Base-by-base conservation (phyloP, 2,329 filamentous ascomycete species). In the Fusarium longipes region DNA sequence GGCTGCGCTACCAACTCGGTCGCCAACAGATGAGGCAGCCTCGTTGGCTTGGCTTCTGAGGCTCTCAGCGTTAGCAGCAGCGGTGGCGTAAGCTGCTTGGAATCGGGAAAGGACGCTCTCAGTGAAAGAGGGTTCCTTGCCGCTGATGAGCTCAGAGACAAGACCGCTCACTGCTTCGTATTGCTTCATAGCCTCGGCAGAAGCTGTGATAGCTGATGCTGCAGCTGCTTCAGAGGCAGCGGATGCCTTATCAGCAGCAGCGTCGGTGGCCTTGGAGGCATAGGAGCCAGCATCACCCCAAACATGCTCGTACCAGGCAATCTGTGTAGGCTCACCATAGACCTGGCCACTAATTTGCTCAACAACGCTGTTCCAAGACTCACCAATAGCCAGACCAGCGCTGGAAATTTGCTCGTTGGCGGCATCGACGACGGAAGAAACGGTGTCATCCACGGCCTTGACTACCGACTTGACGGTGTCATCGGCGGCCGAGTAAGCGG, bases 41-140 rank as follows among this genome's bases (percentile, higher is more conserved):
- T 71, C 73, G 36, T 74, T 76, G 9, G 77, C 79, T 27, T 79
- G 73, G 53, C 70, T 77, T 11, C 76, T 78, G 39, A 78, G 62
- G 59, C 81, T 84, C 12, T 82, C 83, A 9, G 84, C 81, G 1
- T 83, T 87, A 1, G 87, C 83, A 3, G 86, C 80, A 2, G 88
- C 90, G 0, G 89, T 92, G 24, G 88, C 87, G 73, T 95, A 96
- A 1, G 88, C 91, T 5, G 86, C 89, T 56, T 87, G 86, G 14
- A 97, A 83, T 50, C 91, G 87, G 51, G 82, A 87, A 78, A 93
- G 88, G 5, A 95, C 90, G 60, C 91, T 93, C 73, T 96, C 91
- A 0, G 90, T 93, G 72, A 93, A 96, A 15, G 89, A 88, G 1
- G 92, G 89, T 75, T 96, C 93, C 76, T 90, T 93, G 52, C 91